Percentiles rank a stretch among this genome's conserved stretches.
phyloP scores from a whole-genome alignment of 2,329 filamentous ascomycete genomes.

The Ceratocystis lukuohia region DNA sequence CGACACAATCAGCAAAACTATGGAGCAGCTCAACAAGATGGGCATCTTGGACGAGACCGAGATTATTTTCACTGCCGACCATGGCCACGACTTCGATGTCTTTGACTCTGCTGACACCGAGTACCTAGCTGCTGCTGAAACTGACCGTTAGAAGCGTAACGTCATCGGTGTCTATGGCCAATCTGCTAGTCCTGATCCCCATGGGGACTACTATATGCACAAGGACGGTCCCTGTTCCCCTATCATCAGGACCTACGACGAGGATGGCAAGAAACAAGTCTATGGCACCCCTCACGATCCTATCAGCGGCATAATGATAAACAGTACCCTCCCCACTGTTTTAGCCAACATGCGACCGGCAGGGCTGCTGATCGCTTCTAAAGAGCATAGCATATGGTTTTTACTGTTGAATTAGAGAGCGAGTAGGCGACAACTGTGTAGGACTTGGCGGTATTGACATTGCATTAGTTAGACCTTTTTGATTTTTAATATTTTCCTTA shows the following conservation, averaged over 20 bases:
- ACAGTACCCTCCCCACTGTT: constrained; percentile 42
- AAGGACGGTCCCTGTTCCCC: constrained; percentile 50
- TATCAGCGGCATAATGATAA: constrained; percentile 54
- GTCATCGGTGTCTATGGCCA: too few relatives aligned
- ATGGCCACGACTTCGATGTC: constrained; percentile 26
- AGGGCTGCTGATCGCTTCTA: constrained; percentile 15
- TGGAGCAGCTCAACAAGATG: constrained; percentile 53
- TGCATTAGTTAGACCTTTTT: too few relatives aligned
- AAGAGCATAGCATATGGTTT: background rate
- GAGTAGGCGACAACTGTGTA: background rate
- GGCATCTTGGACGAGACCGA: constrained; percentile 61
- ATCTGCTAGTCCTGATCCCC: constrained; percentile 46
- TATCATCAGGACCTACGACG: constrained; percentile 32
- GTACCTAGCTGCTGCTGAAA: too few relatives aligned
- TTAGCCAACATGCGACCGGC: constrained; percentile 30
- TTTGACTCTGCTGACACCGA: too few relatives aligned
- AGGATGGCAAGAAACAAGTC: constrained; percentile 25
- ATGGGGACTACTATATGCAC: constrained; percentile 63
- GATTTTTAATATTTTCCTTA: too few relatives aligned
- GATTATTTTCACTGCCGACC: constrained; percentile 71
- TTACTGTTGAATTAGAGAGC: background rate
- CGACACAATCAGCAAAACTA: constrained; percentile 64
- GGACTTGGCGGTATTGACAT: background rate
- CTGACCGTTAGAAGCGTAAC: too few relatives aligned
- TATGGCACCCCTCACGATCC: constrained; percentile 57